These are phyloP conservation scores for Azolla pinnata DNA, from an alignment of 75 land plant genomes.

Conservation along the genomic window DNA sequence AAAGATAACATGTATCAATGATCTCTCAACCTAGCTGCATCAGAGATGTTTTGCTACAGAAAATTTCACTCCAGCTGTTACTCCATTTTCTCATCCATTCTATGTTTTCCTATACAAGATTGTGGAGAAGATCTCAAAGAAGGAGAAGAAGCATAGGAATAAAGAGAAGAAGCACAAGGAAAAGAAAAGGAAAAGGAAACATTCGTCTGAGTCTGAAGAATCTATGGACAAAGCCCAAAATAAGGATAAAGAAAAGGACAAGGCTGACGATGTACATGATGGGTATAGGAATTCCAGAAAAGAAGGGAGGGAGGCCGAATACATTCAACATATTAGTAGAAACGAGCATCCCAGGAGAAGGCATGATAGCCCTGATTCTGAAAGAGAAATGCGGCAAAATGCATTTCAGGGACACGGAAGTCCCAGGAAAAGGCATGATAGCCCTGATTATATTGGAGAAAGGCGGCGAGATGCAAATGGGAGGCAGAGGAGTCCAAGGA, in stretches of 20 bases:
- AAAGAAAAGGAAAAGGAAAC: slow-evolving; percentile 15
- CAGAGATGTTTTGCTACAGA: no score
- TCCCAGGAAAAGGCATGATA: slow-evolving; percentile 8
- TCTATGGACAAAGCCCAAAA: neutral
- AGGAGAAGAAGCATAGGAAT: slow-evolving; percentile 30
- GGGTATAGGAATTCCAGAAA: no score
- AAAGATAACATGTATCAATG: no score
- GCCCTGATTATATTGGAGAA: slow-evolving; percentile 6
- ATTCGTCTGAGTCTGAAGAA: slow-evolving; percentile 11
- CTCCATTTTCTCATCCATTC: neutral
- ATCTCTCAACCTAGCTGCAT: no score
- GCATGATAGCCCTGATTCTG: neutral
- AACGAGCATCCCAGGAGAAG: neutral
- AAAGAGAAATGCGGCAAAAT: no score
- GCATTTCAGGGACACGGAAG: neutral
- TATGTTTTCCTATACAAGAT: neutral
- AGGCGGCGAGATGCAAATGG: no score
- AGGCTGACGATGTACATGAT: neutral
- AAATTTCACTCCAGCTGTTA: no score
- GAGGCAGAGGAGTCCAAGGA: no score
- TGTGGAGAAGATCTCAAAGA: slow-evolving; percentile 1
- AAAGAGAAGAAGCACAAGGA: slow-evolving; percentile 13
- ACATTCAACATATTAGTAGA: no score
- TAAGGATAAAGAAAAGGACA: slow-evolving; percentile 8
- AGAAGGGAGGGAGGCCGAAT: no score